phyloP scores from a whole-genome alignment of 1,139 yeast genomes.

The Magnusiomyces sp. region DNA sequence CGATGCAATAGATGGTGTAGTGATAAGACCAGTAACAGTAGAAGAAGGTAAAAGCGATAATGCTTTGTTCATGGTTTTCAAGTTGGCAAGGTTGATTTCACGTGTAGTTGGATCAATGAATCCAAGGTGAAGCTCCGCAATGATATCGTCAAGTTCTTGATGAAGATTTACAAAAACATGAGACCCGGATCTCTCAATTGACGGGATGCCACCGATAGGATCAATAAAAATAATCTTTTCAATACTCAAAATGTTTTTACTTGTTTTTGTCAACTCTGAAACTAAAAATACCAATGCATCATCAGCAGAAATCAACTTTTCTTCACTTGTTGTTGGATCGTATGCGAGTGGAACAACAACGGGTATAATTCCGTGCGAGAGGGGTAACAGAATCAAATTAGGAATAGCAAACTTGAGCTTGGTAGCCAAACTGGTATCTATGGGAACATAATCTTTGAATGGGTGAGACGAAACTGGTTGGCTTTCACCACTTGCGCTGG shows the following conservation, averaged over 20 bases:
- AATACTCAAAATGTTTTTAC: constrained; percentile 39
- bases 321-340: constrained; percentile 35
- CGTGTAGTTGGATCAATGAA: constrained; percentile 39
- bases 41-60: constrained; percentile 39
- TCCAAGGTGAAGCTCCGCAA: constrained; percentile 52
- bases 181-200: constrained; percentile 68
- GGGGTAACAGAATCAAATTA: constrained; percentile 32
- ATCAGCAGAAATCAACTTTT: constrained; percentile 33
- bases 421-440: constrained; percentile 12
- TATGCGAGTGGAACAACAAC: constrained; percentile 53
- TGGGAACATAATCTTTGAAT: not conserved
- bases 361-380: constrained; percentile 44
- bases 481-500: not conserved
- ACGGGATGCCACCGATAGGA: constrained; percentile 82
- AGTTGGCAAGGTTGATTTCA: constrained; percentile 47
- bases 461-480: constrained; percentile 3
- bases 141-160: constrained; percentile 68
- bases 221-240: constrained; percentile 80
- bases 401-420: constrained; percentile 26
- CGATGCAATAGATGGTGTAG: constrained; percentile 42
- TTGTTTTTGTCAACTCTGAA: constrained; percentile 26
- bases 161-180: constrained; percentile 81
- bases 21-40: constrained; percentile 44
- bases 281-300: constrained; percentile 33
- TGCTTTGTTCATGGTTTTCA: constrained; percentile 44